Conservation (phyloP, 2,329 filamentous ascomycete genomes). For the Xylogone sp. region DNA sequence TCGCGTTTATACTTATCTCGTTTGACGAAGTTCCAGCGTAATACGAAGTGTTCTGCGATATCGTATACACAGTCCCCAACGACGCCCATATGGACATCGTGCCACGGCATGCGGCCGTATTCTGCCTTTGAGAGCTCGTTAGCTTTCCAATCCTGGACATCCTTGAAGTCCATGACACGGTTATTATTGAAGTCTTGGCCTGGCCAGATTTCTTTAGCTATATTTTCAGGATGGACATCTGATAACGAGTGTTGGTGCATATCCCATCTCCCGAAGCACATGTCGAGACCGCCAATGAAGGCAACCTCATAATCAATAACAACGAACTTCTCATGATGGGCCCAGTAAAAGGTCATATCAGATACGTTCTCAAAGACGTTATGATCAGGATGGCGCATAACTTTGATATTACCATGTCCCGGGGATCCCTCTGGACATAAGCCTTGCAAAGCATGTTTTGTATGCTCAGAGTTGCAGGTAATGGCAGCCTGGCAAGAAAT, state of each 20-base stretch:
- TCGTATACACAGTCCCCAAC: constrained; percentile 87
- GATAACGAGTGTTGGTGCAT: constrained; percentile 77
- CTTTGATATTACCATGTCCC: constrained; percentile 81
- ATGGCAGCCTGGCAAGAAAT: constrained; percentile 63
- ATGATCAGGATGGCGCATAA: constrained; percentile 92
- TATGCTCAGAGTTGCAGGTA: constrained; percentile 90
- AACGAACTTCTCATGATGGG: constrained; percentile 97
- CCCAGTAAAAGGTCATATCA: constrained; percentile 98
- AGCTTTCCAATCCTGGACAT: constrained; percentile 85
- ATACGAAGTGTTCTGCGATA: constrained; percentile 90
- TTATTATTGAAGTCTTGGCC: constrained; percentile 99
- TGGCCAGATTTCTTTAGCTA: constrained; percentile 82
- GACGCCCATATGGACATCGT: constrained; percentile 91
- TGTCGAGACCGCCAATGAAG: constrained; percentile 90
- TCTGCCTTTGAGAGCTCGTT: constrained; percentile 91
- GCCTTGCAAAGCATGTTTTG: constrained; percentile 76
- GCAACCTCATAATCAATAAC: constrained; percentile 88
- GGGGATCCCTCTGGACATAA: constrained; percentile 79
- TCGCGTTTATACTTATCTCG: constrained; percentile 97
- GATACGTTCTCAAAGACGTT: constrained; percentile 90
- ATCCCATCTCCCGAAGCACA: constrained; percentile 97
- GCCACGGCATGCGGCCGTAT: constrained; percentile 96
- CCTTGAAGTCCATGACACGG: constrained; percentile 90
- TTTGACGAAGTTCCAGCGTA: constrained; percentile 96
- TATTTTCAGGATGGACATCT: constrained; percentile 81